Base-by-base conservation (phyloP, 345 rosid species). In the Salix arbutifolia region DNA sequence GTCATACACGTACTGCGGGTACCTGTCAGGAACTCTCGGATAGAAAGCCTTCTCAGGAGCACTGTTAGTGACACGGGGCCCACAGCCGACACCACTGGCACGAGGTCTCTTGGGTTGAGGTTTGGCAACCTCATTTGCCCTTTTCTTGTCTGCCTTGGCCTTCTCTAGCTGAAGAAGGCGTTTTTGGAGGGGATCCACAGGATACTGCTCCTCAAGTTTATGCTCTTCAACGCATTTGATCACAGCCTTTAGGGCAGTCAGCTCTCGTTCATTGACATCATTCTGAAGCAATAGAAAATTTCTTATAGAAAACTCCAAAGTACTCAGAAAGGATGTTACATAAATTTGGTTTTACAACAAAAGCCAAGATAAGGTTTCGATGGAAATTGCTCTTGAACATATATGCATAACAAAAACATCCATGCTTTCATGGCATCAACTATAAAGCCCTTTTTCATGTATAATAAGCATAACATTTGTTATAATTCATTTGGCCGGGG, bases 221-320 rank as follows among this genome's bases (percentile, higher is more conserved):
- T 91, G 97, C 83, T 96, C 99, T 78, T 96, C 98, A n/a, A 96
- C 84, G 89, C 99, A 92, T 83, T 92, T 96, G 66, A 92, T 87
- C 76, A 92, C 94, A 8, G 92, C 87, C 79, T 92, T 96, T 5
- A 94, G 90, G 23, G 96, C 92, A 76, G 90, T 68, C 75, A 91
- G 90, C 89, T 96, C 99, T 50, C 93, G 81, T 67, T 96, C 99
- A 74, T 78, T 90, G 79, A 90, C 91, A 73, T 96, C 98, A 76
- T 83, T 85, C 99, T 94, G 86, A 53, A 61, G 50, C 67, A 80
- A 44, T 46, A 72, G n/a, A 74, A 72, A 28, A 31, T 19, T 33
- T 44, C 42, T 70, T 56, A 77, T 67, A 35, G 3, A 4, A 50
- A 58, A 19, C 48, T n/a, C 64, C 65, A 65, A 64, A 35, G 64